These are phyloP conservation scores for Mortierella hygrophila DNA, from an alignment of 192 early-diverging fungal genomes.

Conservation along the genomic window DNA sequence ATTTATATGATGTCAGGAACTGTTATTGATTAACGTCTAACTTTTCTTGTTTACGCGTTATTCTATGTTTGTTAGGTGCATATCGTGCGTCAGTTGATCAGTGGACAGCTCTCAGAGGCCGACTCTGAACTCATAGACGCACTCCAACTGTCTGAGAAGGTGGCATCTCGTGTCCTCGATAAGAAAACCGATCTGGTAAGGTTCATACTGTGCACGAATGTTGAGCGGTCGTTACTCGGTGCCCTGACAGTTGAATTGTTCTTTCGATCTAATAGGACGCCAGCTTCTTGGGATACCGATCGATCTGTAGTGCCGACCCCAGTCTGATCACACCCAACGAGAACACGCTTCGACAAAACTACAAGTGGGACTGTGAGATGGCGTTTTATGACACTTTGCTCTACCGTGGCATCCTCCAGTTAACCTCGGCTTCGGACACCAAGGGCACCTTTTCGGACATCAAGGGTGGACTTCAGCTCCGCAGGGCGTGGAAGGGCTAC, in stretches of 20 bases:
- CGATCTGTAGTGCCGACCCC: constrained; percentile 33
- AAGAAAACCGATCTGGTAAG: constrained; percentile 48
- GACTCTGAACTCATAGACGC: constrained; percentile 55
- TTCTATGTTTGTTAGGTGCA: constrained; percentile 28
- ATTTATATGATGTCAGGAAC: too few relatives aligned
- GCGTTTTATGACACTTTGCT: constrained; percentile 56
- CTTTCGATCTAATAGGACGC: constrained; percentile 33
- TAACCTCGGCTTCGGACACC: constrained; percentile 49
- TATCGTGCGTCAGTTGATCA: constrained; percentile 55
- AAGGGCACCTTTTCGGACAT: constrained; percentile 58
- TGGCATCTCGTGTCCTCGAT: constrained; percentile 46
- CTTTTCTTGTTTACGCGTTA: neutral
- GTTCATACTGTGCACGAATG: neutral
- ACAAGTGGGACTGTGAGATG: constrained; percentile 62
- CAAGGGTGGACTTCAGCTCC: constrained; percentile 54
- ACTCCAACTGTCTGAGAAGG: constrained; percentile 49
- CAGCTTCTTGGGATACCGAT: constrained; percentile 36
- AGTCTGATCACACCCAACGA: constrained; percentile 26
- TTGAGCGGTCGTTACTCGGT: too few relatives aligned
- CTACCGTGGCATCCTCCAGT: constrained; percentile 54
- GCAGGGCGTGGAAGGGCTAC: constrained; percentile 57
- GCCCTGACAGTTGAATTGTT: neutral
- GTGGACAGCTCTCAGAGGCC: constrained; percentile 52
- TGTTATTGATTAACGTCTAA: neutral
- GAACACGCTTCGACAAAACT: constrained; percentile 52